A percentile compares a stretch with the other conserved stretches of the same genome.
Conservation (phyloP, 2,329 filamentous ascomycete genomes). For the Penicillium crustosum region DNA sequence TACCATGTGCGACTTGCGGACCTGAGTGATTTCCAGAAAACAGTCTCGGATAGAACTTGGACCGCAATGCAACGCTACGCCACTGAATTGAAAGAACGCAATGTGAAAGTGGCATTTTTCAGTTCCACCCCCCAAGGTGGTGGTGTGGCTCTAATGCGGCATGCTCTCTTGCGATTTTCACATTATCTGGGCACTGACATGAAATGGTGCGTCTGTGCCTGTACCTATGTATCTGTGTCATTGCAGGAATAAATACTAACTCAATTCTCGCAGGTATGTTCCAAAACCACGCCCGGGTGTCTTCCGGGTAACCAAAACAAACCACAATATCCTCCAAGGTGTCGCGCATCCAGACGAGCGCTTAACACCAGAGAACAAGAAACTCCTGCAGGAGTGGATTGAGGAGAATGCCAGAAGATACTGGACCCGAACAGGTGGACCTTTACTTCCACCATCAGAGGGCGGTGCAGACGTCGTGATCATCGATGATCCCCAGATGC, state of each 20-base stretch:
- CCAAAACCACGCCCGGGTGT: slow-evolving; percentile 77
- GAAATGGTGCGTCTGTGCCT: slow-evolving; percentile 61
- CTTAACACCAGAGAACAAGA: slow-evolving; percentile 63
- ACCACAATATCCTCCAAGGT: slow-evolving; percentile 85
- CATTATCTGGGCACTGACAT: slow-evolving; percentile 66
- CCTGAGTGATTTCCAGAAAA: slow-evolving; percentile 58
- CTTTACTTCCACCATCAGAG: slow-evolving; percentile 62
- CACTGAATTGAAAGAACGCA: slow-evolving; percentile 60
- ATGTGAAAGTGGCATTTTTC: slow-evolving; percentile 73
- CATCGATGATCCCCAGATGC: slow-evolving; percentile 84
- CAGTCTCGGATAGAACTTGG: slow-evolving; percentile 65
- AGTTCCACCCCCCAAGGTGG: slow-evolving; percentile 80
- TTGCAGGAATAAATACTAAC: slow-evolving; percentile 8
- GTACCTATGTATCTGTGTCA: background rate
- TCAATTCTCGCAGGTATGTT: slow-evolving; percentile 55
- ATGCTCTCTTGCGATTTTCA: slow-evolving; percentile 72
- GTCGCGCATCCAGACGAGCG: slow-evolving; percentile 65
- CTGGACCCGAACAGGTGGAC: slow-evolving; percentile 69
- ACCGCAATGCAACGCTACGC: slow-evolving; percentile 63
- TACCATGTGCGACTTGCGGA: slow-evolving; percentile 63
- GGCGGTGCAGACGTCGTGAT: slow-evolving; percentile 76
- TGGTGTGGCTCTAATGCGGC: slow-evolving; percentile 78
- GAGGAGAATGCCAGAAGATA: slow-evolving; percentile 70
- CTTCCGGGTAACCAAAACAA: slow-evolving; percentile 81
- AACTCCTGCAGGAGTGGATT: slow-evolving; percentile 69